Base-by-base conservation (phyloP, 108 stramenopile genomes). In the Hondaea fermentalgiana region DNA sequence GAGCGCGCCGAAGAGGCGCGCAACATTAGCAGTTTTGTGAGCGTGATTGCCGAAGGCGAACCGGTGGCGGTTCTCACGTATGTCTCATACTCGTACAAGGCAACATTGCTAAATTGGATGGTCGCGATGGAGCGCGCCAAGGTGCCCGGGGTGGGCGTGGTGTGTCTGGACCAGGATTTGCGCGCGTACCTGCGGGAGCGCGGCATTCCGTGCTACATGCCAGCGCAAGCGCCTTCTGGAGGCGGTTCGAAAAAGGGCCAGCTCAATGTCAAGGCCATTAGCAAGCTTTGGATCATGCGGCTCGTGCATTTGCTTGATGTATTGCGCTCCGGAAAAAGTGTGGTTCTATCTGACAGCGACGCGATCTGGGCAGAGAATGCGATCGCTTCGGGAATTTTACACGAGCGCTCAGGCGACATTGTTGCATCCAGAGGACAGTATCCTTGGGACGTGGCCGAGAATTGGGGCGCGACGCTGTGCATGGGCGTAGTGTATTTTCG, bases 251-350 rank as follows among this genome's bases (percentile, higher is more conserved):
- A 83, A 12, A 12, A 23, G n/a, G 76, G 76, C 45, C 51, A 83
- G 28, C 76, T 83, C 49, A 53, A 83, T 35, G 49, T 83, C n/a
- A 83, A 83, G 51, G 51, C 45, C 45, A 83, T 83, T 45, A 47
- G 28, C 49, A 47, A 83, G 76, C 76, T 83, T 16, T 83, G 76
- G 76, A 83, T 83, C 76, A 53, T 83, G 76, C 76, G 76, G 10
- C 51, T 83, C 45, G 45, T 53, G 10, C 76, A 83, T 83, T 23
- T 83, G 6, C 51, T 83, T 12, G 76, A 83, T 43, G 45, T 83
- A 16, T 28, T 83, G 45, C 49, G 51, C n/a, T 53, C 45, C 10
- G 76, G 51, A 8, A 53, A 25, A 12, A 83, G 76, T 83, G 76
- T 83, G 45, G 51, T 83, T 23, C 51, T 83, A 6, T 83, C 76